Base-by-base conservation (phyloP, 805 yeast species). In the Nakazawaea ambrosiae region DNA sequence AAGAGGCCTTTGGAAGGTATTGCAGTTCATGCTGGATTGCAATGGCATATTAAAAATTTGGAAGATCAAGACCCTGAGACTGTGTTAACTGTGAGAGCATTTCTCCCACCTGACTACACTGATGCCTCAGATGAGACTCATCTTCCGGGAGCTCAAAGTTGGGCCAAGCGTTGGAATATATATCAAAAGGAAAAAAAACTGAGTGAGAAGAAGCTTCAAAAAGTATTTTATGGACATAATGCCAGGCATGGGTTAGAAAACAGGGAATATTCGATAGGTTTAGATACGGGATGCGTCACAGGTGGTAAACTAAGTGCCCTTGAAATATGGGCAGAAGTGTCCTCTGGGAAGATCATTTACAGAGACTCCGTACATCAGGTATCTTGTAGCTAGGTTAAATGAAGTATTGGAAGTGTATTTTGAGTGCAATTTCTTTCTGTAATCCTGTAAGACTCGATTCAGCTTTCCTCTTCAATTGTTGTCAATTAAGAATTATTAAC, bases 191-290 rank as follows among this genome's bases (percentile, higher is more conserved):
- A 20, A 2, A 20, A 9, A 4, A 12, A 57, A 31, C 38, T 41
- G 4, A 27, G 20, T 2, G 25, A 9, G 4, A n/a, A n/a, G 4
- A 20, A 10, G 5, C 36, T 28, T 16, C 36, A 31, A n/a, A 39
- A 69, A 17, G 87, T 85, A 3, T 76, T 75, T 49, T 89, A 89
- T 53, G 97, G 97, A 1, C 97, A 89, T 53, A 94, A 86, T 53
- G 94, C 97, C 3, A 66, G 75, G 39, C 63, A 79, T 38, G 96
- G 96, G 1, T 68, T 88, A 34, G 75, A 72, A 39, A 45, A 79
- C 34, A 70, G 71, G 45, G 70, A 72, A 43, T 86, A 66, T 55
- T 67, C 95, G 3, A 75, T 73, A 49, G 97, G 97, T 0, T 60
- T 89, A 27, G 97, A 90, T 52, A 64, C 84, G 9, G 85, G 84